phyloP scores from a whole-genome alignment of 371 early-diverging fungal genomes.

The Neoconidiobolus thromboides region DNA sequence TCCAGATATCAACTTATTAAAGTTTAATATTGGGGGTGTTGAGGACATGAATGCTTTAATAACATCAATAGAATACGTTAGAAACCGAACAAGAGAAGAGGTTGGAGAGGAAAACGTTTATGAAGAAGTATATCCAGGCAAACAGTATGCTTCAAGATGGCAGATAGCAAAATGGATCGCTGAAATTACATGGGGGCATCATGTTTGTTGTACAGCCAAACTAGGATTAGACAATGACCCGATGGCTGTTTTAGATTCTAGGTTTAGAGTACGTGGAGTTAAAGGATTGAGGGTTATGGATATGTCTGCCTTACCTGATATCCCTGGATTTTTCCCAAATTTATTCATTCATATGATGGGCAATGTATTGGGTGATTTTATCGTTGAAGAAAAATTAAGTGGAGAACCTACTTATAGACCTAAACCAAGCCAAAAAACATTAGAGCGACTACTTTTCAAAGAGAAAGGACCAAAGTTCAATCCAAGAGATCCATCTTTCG shows the following conservation, averaged over 20 bases:
- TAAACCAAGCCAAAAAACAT: too few relatives aligned
- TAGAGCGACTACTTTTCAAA: too few relatives aligned
- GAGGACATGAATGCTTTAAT: slow-evolving; percentile 1
- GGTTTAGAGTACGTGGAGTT: slow-evolving; percentile 19
- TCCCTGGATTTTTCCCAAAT: slow-evolving; percentile 7
- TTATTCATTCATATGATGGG: slow-evolving; percentile 13
- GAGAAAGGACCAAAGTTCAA: too few relatives aligned
- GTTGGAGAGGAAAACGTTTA: background rate
- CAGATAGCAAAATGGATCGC: background rate
- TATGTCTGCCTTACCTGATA: slow-evolving; percentile 21
- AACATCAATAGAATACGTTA: background rate
- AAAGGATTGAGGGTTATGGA: slow-evolving; percentile 23
- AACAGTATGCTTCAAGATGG: background rate
- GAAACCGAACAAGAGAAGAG: too few relatives aligned
- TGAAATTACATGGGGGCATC: slow-evolving; percentile 11
- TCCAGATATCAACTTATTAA: slow-evolving; percentile 6
- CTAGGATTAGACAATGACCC: slow-evolving; percentile 15
- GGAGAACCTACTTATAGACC: background rate
- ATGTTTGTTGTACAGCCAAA: slow-evolving; percentile 13
- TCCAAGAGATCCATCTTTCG: too few relatives aligned
- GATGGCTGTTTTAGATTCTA: slow-evolving; percentile 17
- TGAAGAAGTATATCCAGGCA: background rate
- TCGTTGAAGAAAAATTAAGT: background rate
- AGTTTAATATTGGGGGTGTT: background rate
- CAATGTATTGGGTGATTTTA: slow-evolving; percentile 10